phyloP scores from a whole-genome alignment of 139 green algal species.

The Protoeuglena noctilucae region DNA sequence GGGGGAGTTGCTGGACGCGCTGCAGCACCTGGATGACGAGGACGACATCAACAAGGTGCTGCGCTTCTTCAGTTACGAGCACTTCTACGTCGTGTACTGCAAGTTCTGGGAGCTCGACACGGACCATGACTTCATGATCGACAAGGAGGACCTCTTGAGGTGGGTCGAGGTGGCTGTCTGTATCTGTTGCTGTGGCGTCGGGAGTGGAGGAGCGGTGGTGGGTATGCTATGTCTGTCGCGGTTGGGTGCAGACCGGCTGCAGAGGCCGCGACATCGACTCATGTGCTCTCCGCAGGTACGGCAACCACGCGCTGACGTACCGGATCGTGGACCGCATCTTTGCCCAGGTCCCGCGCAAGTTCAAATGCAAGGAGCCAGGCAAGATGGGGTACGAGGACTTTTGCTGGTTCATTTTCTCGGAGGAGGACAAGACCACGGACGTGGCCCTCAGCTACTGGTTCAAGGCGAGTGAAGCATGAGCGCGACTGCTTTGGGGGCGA shows the following conservation, averaged over 20 bases:
- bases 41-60: slow-evolving; percentile 87
- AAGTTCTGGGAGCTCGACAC: slow-evolving; percentile 99
- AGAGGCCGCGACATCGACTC: no score
- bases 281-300: no score
- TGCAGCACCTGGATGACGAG: slow-evolving; percentile 72
- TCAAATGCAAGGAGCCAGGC: slow-evolving; percentile 28
- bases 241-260: no score
- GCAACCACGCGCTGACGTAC: slow-evolving; percentile 82
- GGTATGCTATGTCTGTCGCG: no score
- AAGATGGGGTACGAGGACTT: slow-evolving; percentile 99
- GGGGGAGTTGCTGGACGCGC: slow-evolving; percentile 64
- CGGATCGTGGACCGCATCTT: slow-evolving; percentile 91
- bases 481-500: no score
- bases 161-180: no score
- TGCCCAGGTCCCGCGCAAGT: slow-evolving; percentile 40
- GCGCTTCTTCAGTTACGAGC: slow-evolving; percentile 91
- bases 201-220: no score
- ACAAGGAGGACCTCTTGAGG: slow-evolving; percentile 78
- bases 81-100: slow-evolving; percentile 99
- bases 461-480: no score
- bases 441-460: slow-evolving; percentile 92
- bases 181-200: no score
- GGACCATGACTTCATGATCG: slow-evolving; percentile 94
- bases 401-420: slow-evolving; percentile 95
- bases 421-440: slow-evolving; percentile 95